These are phyloP conservation scores for Tephrocybe sp. DNA, from an alignment of 768 basidiomycete species.

Conservation along the genomic window DNA sequence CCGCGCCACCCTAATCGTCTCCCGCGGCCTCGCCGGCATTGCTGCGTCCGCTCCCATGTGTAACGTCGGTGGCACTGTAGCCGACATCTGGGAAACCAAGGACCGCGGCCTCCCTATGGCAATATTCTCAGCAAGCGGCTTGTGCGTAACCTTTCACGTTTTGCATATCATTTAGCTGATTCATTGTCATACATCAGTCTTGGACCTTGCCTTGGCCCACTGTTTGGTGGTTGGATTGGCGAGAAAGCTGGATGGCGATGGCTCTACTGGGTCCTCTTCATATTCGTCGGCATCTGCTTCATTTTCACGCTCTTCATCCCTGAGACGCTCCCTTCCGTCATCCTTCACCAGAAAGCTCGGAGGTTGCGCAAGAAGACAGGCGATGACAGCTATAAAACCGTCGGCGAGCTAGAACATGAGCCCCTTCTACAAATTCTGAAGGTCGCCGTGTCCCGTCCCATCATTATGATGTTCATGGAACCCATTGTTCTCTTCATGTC, in stretches of 20 bases:
- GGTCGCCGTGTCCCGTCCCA: neutral
- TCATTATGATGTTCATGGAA: constrained; percentile 10
- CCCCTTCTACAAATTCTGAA: neutral
- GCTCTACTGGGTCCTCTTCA: constrained; percentile 50
- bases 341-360: constrained; percentile 43
- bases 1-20: constrained; percentile 35
- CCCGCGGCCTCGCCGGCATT: constrained; percentile 17
- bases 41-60: constrained; percentile 17
- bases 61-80: constrained; percentile 44
- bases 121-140: constrained; percentile 46
- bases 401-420: constrained; percentile 4
- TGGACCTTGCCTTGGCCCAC: constrained; percentile 48
- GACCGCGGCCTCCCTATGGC: constrained; percentile 47
- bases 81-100: constrained; percentile 42
- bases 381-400: constrained; percentile 10
- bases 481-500: constrained; percentile 11
- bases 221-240: constrained; percentile 49
- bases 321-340: constrained; percentile 48
- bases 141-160: constrained; percentile 26
- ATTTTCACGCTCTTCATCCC: constrained; percentile 43
- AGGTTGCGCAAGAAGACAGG: constrained; percentile 37
- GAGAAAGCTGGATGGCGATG: constrained; percentile 43
- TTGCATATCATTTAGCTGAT: neutral
- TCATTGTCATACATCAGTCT: constrained; percentile 24
- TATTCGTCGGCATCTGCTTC: constrained; percentile 38